Base-by-base conservation (phyloP, 371 early-diverging fungal species). In the Lichtheimia hyalospora region DNA sequence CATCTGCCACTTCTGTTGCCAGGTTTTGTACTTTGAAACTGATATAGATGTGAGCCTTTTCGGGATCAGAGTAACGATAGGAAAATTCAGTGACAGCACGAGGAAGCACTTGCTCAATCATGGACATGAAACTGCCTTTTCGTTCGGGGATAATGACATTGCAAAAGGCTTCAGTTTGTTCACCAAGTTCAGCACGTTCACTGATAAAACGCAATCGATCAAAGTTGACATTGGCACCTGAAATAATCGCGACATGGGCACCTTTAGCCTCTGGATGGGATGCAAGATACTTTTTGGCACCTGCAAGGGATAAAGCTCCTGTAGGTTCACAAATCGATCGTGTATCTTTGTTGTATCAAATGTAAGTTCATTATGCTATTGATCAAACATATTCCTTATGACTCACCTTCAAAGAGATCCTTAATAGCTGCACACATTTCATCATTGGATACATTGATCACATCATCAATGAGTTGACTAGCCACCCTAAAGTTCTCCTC, bases 391-490 rank as follows among this genome's bases (percentile, higher is more conserved):
- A 27, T 4, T 7, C 27, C 3, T 3, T 27, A 27, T 1, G 2
- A 8, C 34, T 4, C 8, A 34, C 34, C 34, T 75, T 96, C 96
- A 73, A 97, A 98, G 5, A 92, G 88, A 73, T 98, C 98, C 73
- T 96, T 96, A 81, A 98, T 97, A 43, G 96, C 96, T 4, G 98
- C 97, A 71, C 98, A 98, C 40, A 97, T 89, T 71, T 98, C 97
- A 77, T 98, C 98, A 63, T 92, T 98, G 52, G 81, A 84, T 2
- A 98, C 94, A 49, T 90, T 81, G 34, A 98, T 82, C 70, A 94
- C 89, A 49, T 93, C 97, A 69, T 93, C 93, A 15, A 93, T 71
- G 15, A 87, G 64, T 0, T 68, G 63, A 23, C 71, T 65, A 52
- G 91, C 89, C 2, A 98, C 54, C 7, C 93, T 79, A 72, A 92